These are phyloP conservation scores for Xylaria sp. DNA, from an alignment of 2,329 filamentous ascomycete species.

Conservation along the genomic window DNA sequence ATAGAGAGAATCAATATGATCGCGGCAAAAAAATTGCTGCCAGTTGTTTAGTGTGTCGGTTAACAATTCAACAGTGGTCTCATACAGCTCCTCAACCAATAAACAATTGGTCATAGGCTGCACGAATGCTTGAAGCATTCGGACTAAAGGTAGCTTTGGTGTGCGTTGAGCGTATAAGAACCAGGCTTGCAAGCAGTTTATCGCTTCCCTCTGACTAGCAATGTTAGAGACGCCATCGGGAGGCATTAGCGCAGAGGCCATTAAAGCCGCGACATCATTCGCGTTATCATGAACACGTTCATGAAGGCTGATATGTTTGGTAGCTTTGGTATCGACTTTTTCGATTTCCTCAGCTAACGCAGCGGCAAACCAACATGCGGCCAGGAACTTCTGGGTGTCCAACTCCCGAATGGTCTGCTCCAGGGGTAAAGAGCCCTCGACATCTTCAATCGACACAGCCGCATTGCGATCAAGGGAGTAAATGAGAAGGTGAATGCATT, in stretches of 20 bases:
- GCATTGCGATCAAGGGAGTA: slow-evolving; percentile 59
- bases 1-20: slow-evolving; percentile 63
- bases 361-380: slow-evolving; percentile 68
- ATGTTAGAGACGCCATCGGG: slow-evolving; percentile 31
- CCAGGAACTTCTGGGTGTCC: slow-evolving; percentile 56
- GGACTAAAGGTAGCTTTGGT: slow-evolving; percentile 61
- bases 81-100: slow-evolving; percentile 61
- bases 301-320: slow-evolving; percentile 56
- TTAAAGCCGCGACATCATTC: slow-evolving; percentile 54
- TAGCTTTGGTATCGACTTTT: slow-evolving; percentile 68
- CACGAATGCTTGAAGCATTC: slow-evolving; percentile 64
- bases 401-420: slow-evolving; percentile 53
- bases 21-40: slow-evolving; percentile 63
- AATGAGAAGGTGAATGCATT: slow-evolving; percentile 67
- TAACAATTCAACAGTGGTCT: slow-evolving; percentile 66
- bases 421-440: slow-evolving; percentile 51
- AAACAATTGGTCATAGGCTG: slow-evolving; percentile 66
- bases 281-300: slow-evolving; percentile 58
- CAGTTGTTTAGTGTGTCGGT: slow-evolving; percentile 69
- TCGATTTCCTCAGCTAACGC: slow-evolving; percentile 69
- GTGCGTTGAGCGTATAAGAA: slow-evolving; percentile 73
- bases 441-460: slow-evolving; percentile 53
- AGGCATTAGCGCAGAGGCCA: slow-evolving; percentile 48
- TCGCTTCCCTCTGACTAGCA: slow-evolving; percentile 57
- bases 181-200: slow-evolving; percentile 73